phyloP scores from a whole-genome alignment of 1,284 basidiomycete genomes.

The Melampsora americana region DNA sequence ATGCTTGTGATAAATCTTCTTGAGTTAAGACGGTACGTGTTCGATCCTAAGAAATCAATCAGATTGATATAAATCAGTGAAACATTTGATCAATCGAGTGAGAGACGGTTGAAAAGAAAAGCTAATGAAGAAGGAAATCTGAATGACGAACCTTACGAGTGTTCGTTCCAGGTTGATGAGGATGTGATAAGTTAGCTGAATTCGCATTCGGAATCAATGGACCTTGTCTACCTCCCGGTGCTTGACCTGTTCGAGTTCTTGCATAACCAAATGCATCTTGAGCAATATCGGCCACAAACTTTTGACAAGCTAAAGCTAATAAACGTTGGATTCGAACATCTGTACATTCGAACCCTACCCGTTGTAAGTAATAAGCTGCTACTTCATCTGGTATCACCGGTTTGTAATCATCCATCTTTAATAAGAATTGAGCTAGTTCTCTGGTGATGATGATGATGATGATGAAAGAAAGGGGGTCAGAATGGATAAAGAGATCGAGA shows the following conservation, averaged over 20 bases:
- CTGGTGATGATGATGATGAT: conserved; percentile 57
- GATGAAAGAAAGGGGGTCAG: neutral
- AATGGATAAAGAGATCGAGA: neutral
- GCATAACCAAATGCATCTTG: conserved; percentile 97
- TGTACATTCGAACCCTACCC: conserved; percentile 92
- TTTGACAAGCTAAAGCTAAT: conserved; percentile 91
- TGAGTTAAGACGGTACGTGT: conserved; percentile 94
- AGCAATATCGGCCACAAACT: conserved; percentile 95
- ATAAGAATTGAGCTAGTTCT: conserved; percentile 86
- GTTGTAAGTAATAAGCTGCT: conserved; percentile 93
- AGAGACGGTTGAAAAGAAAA: neutral
- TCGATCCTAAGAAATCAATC: conserved; percentile 61
- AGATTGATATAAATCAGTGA: neutral
- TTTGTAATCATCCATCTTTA: conserved; percentile 94
- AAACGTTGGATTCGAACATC: conserved; percentile 88
- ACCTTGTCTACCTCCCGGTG: conserved; percentile 53
- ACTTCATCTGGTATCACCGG: conserved; percentile 98
- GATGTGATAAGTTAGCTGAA: conserved; percentile 45
- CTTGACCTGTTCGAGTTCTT: conserved; percentile 70
- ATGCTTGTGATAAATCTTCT: conserved; percentile 89
- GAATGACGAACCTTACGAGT: conserved; percentile 28
- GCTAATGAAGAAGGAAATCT: conserved; percentile 18
- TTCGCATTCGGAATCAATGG: conserved; percentile 29
- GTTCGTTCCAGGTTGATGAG: conserved; percentile 35
- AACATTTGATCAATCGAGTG: too few relatives aligned